phyloP scores from a whole-genome alignment of 345 rosid species.

The Murraya koenigii region DNA sequence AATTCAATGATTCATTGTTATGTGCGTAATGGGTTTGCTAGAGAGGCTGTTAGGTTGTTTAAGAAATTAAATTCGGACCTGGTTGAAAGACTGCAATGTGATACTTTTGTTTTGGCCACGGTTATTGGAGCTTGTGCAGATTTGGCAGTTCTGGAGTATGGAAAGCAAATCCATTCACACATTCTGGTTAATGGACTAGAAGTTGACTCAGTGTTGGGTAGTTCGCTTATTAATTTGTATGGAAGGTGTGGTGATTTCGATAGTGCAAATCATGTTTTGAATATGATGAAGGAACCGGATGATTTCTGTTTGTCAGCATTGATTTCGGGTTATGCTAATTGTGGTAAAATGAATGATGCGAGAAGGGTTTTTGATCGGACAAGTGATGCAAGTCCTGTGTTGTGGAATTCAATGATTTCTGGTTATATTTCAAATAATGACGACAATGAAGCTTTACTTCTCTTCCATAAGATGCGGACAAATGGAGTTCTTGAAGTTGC shows the following conservation, averaged over 20 bases:
- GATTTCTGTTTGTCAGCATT: slow-evolving; percentile 77
- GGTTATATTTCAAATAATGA: slow-evolving; percentile 59
- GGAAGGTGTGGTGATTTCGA: slow-evolving; percentile 69
- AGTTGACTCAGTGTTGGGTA: slow-evolving; percentile 48
- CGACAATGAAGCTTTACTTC: slow-evolving; percentile 52
- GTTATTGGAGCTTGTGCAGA: slow-evolving; percentile 60
- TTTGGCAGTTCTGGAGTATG: slow-evolving; percentile 50
- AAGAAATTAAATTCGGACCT: slow-evolving; percentile 39
- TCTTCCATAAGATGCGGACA: slow-evolving; percentile 55
- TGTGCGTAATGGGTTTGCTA: slow-evolving; percentile 37
- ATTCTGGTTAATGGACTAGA: slow-evolving; percentile 43
- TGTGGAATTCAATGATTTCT: slow-evolving; percentile 86
- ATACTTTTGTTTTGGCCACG: slow-evolving; percentile 56
- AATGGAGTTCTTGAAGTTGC: slow-evolving; percentile 39
- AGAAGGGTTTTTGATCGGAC: slow-evolving; percentile 45
- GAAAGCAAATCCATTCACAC: slow-evolving; percentile 74
- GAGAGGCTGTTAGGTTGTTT: slow-evolving; percentile 59
- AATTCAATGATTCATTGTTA: slow-evolving; percentile 65
- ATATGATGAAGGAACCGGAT: slow-evolving; percentile 46
- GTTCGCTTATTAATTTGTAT: slow-evolving; percentile 68
- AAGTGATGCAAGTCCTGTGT: slow-evolving; percentile 35
- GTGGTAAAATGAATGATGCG: slow-evolving; percentile 58
- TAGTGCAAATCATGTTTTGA: slow-evolving; percentile 47
- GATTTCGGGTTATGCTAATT: slow-evolving; percentile 63
- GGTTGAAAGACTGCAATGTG: slow-evolving; percentile 30